Conservation (phyloP, 2,329 filamentous ascomycete genomes). For the Calycina marina region DNA sequence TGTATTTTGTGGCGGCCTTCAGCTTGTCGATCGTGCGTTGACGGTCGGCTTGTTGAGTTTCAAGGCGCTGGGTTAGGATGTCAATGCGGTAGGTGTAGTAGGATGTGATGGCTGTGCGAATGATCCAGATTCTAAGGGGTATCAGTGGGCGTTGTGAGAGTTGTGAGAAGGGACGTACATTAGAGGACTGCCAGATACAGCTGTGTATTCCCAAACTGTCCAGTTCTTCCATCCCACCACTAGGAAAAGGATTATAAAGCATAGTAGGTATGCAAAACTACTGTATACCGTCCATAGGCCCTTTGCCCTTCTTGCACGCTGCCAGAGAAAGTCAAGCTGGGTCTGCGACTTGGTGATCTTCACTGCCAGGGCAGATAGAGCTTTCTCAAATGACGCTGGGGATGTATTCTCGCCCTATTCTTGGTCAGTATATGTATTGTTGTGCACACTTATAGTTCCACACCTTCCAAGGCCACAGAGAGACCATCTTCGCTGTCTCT, state of each 20-base stretch:
- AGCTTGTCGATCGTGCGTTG: constrained; percentile 83
- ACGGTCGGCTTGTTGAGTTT: constrained; percentile 63
- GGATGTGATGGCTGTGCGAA: constrained; percentile 49
- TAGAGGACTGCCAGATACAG: constrained; percentile 63
- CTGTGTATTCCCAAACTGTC: constrained; percentile 62
- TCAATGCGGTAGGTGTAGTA: constrained; percentile 76
- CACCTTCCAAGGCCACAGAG: constrained; percentile 76
- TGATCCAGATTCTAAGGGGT: constrained; percentile 57
- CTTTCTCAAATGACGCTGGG: constrained; percentile 85
- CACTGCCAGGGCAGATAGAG: constrained; percentile 62
- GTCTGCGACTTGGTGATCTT: constrained; percentile 68
- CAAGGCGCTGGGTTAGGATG: constrained; percentile 51
- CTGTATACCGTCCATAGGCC: constrained; percentile 85
- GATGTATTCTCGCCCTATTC: constrained; percentile 61
- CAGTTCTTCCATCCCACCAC: constrained; percentile 76
- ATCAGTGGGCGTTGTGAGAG: not conserved
- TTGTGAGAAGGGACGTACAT: constrained; percentile 37
- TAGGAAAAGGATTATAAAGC: constrained; percentile 64
- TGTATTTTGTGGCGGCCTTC: constrained; percentile 89
- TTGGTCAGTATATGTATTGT: constrained; percentile 5
- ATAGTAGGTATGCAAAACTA: constrained; percentile 79
- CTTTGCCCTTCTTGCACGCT: constrained; percentile 61
- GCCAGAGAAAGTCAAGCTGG: constrained; percentile 58
- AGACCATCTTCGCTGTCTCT: constrained; percentile 67
- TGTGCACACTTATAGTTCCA: constrained; percentile 17